Conservation (phyloP, 129 eudicot species). For the Glebionis coronaria region DNA sequence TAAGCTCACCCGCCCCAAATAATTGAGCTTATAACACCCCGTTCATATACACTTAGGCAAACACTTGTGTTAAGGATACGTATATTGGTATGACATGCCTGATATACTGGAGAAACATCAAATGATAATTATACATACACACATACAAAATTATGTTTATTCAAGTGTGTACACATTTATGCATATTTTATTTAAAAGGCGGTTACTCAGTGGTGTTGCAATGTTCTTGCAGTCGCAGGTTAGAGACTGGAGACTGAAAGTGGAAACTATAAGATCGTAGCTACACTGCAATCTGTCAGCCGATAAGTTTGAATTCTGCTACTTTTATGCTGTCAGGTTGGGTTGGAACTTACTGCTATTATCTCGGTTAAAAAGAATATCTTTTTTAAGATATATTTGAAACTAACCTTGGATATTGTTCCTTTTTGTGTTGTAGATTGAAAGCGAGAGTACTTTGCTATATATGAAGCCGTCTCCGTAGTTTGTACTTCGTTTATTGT, state of each 20-base stretch:
- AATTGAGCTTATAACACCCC: too few relatives aligned
- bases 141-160: neutral
- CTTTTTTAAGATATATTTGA: neutral
- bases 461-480: constrained; percentile 15
- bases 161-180: neutral
- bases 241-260: neutral
- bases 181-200: neutral
- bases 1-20: too few relatives aligned
- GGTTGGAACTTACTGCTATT: neutral
- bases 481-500: constrained; percentile 16
- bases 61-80: too few relatives aligned
- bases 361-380: neutral
- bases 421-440: constrained; percentile 20
- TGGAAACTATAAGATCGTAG: constrained; percentile 11
- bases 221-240: constrained; percentile 1
- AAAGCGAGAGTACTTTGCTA: neutral
- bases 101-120: too few relatives aligned
- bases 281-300: neutral
- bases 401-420: constrained; percentile 3
- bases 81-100: too few relatives aligned
- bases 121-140: too few relatives aligned
- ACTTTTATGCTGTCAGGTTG: neutral
- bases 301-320: neutral
- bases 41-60: too few relatives aligned
- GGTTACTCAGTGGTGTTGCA: neutral